Base-by-base conservation (phyloP, 1,284 basidiomycete species). In the Melampsora americana region DNA sequence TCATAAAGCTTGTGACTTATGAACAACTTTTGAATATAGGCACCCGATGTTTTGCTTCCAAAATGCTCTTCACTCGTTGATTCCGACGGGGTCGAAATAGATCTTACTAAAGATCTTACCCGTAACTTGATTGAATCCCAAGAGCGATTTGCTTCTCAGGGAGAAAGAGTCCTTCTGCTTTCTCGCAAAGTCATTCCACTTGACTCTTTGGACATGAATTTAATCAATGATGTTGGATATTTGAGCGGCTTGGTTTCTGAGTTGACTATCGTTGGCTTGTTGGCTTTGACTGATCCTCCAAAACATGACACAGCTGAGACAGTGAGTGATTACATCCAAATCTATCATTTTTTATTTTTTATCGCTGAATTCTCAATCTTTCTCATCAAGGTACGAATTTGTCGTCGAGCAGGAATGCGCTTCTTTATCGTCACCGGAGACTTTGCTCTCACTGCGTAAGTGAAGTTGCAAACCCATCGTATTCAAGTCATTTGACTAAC, bases 361-460 rank as follows among this genome's bases (percentile, higher is more conserved):
- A 11, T 44, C 12, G 16, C 42, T 44, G 11, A 3, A 11, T 44
- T 44, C 14, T 16, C 42, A 44, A 44, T 44, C 14, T 44, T 44
- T 3, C 42, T 44, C 3, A 11, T 44, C 0, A 44, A 44, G 42
- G 42, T 44, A 14, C 85, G 80, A 2, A 84, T 84, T 46, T 86
- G 87, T 79, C 85, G 89, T 30, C 82, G 86, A 9, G 89, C 89
- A 1, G 88, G 88, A 7, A 87, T 88, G 66, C 84, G 89, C 26
- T 88, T 90, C 79, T 87, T 87, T 80, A 88, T 90, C 85, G 89
- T 91, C 73, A 90, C 89, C 1, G 89, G 89, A 81, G 84, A 88
- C 80, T 86, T 87, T 79, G 84, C 85, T 32, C 72, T 83, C 28
- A 85, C 84, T 0, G 87, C 88, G 1, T 44, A 16, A 44, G 42